Evolutionary conservation across 106 monocot genomes (phyloP).

Genomic region (Acorus gramineus): DNA sequence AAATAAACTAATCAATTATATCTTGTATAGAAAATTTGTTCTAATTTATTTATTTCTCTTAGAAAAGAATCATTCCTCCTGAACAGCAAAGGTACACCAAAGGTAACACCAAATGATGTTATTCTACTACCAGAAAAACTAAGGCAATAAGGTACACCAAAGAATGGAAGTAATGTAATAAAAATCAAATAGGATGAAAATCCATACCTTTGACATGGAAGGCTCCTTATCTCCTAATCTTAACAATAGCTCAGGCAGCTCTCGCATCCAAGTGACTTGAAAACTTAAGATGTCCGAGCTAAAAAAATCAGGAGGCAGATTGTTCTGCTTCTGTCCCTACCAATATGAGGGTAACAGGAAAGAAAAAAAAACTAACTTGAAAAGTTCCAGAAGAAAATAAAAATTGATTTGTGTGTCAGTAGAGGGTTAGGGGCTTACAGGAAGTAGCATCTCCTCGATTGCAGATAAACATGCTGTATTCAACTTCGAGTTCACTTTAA

Average conservation of each 20-base stretch:
- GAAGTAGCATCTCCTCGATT: constrained; percentile 55
- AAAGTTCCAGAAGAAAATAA: neutral
- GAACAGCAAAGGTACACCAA: no score
- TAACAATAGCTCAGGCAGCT: constrained; percentile 41
- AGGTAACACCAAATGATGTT: no score
- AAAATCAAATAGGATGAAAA: neutral
- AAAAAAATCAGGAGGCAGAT: constrained; percentile 1
- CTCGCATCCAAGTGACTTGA: constrained; percentile 47
- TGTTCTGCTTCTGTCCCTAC: constrained; percentile 9
- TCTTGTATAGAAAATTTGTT: no score
- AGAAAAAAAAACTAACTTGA: neutral
- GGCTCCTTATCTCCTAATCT: constrained; percentile 39
- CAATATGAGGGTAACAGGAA: constrained; percentile 1
- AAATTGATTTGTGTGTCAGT: no score
- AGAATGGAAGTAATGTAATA: neutral
- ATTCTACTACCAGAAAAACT: no score
- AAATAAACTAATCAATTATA: no score
- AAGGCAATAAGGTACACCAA: neutral
- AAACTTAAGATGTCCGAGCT: constrained; percentile 17
- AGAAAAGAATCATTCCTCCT: no score
- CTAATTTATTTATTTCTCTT: no score
- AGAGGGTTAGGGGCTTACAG: constrained; percentile 32
- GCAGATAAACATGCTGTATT: constrained; percentile 41
- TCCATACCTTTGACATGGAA: constrained; percentile 44
- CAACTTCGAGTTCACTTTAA: constrained; percentile 60